phyloP scores from a whole-genome alignment of 2,329 filamentous ascomycete species.

The Xylariaceae sp. region DNA sequence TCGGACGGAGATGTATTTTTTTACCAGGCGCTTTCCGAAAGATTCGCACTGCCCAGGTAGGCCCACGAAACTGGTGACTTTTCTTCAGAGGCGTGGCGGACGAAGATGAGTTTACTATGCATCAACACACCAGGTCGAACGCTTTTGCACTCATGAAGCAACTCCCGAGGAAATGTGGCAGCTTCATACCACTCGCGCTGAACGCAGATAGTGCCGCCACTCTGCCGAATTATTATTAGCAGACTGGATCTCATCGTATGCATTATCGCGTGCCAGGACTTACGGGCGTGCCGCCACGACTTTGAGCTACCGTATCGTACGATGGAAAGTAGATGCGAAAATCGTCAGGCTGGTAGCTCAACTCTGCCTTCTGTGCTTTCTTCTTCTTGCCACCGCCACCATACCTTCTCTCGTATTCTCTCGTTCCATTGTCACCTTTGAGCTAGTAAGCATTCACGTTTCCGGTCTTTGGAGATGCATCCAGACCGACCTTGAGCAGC shows the following conservation, averaged over 20 bases:
- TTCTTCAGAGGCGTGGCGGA: slow-evolving; percentile 31
- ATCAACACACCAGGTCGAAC: slow-evolving; percentile 67
- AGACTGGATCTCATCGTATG: neutral
- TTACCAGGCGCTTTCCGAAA: slow-evolving; percentile 90
- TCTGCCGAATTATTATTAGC: slow-evolving; percentile 35
- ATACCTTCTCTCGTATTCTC: slow-evolving; percentile 41
- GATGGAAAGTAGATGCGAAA: slow-evolving; percentile 81
- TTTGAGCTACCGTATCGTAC: slow-evolving; percentile 58
- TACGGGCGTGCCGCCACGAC: slow-evolving; percentile 57
- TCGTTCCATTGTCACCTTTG: slow-evolving; percentile 40
- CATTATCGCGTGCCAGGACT: slow-evolving; percentile 27
- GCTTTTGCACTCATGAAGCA: slow-evolving; percentile 73
- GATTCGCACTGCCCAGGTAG: slow-evolving; percentile 86
- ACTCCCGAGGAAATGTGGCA: slow-evolving; percentile 61
- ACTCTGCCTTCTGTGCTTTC: slow-evolving; percentile 22
- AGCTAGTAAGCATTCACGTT: slow-evolving; percentile 6
- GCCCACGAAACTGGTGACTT: slow-evolving; percentile 55
- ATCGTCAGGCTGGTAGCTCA: slow-evolving; percentile 37
- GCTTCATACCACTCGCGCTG: slow-evolving; percentile 66
- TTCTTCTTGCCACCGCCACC: slow-evolving; percentile 31
- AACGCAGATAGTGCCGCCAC: slow-evolving; percentile 79
- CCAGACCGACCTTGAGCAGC: slow-evolving; percentile 47
- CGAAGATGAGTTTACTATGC: slow-evolving; percentile 75
- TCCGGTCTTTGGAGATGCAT: neutral
- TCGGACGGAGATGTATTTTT: slow-evolving; percentile 36